Percentiles rank a stretch among this genome's conserved stretches.
These are phyloP conservation scores for Nakataea oryzae DNA, from an alignment of 2,329 filamentous ascomycete species.

Conservation along the genomic window DNA sequence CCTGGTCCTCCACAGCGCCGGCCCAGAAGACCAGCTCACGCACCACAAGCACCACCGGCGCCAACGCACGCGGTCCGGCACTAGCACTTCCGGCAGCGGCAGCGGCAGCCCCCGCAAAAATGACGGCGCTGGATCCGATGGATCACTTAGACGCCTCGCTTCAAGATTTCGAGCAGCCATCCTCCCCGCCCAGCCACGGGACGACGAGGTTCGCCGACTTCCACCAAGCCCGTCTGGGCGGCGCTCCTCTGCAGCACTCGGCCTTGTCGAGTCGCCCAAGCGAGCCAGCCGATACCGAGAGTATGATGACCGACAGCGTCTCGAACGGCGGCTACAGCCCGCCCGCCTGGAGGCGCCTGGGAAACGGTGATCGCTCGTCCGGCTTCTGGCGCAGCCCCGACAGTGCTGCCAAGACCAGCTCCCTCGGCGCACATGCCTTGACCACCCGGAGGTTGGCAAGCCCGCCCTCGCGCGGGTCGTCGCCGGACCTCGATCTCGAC, in stretches of 20 bases:
- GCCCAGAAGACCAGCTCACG: neutral
- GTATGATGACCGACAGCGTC: constrained; percentile 26
- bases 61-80: constrained; percentile 18
- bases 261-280: constrained; percentile 26
- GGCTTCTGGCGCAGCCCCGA: constrained; percentile 51
- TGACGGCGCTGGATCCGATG: constrained; percentile 8
- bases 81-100: constrained; percentile 8
- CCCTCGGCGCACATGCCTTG: constrained; percentile 9
- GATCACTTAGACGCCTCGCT: constrained; percentile 40
- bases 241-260: constrained; percentile 29
- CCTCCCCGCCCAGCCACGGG: constrained; percentile 22
- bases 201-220: neutral
- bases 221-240: constrained; percentile 9
- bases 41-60: constrained; percentile 10
- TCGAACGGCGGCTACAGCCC: constrained; percentile 49
- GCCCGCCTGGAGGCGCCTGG: constrained; percentile 50
- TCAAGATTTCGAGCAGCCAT: constrained; percentile 40
- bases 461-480: constrained; percentile 12
- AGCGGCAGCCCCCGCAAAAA: constrained; percentile 4
- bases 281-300: constrained; percentile 25
- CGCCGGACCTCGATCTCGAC: constrained; percentile 6
- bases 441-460: neutral
- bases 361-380: constrained; percentile 46
- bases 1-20: constrained; percentile 4
- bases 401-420: constrained; percentile 24